Evolutionary conservation across 495 filamentous ascomycete species (phyloP), one percentile per base, ranked within the genome.

Genomic region (Parachaetomium inaequale): DNA sequence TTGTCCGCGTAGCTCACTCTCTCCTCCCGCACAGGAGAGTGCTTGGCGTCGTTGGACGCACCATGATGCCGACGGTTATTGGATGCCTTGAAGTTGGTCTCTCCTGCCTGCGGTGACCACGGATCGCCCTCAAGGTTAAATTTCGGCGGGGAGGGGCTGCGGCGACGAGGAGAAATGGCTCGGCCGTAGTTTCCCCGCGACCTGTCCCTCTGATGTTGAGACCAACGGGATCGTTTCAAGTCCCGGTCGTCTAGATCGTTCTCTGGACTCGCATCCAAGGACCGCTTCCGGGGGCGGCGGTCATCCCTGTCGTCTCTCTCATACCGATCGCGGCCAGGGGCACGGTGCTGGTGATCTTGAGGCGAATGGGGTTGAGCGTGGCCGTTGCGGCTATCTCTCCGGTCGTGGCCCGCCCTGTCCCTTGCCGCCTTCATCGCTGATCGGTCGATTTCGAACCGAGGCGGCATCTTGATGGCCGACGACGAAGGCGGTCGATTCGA

Each of bases 61-160:
- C 65, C 68, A 26, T 23, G 25, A 19, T 63, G 59, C 10, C 61
- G 61, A 32, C 50, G 51, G 23, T 61, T 60, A 32, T 19, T 49
- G 10, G 60, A 40, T 11, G 28, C 31, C 21, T 15, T 55, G 14
- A 21, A 14, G 46, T 28, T 60, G 40, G 29, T 66, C 57, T 71
- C 70, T 8, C 67, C 67, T 19, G 67, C 58, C 31, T 70, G 66
- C 17, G 69, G 69, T 4, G 67, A 65, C 70, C 70, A 73, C 7
- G 66, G 63, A 43, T 73, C 67, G 29, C 43, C 56, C 0, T 47
- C 57, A 12, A 68, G 10, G 25, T 62, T 32, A 46, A 60, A 55
- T 11, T n/a, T 49, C 2, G 36, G 34, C 1, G 62, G 56, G 38
- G 59, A 65, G 0, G 57, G 62, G 19, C 42, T 66, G 1, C 50